A percentile compares a stretch with the other conserved stretches of the same genome.
phyloP scores from a whole-genome alignment of 2,329 filamentous ascomycete genomes.

The Mycosphaerelloides madeirae region DNA sequence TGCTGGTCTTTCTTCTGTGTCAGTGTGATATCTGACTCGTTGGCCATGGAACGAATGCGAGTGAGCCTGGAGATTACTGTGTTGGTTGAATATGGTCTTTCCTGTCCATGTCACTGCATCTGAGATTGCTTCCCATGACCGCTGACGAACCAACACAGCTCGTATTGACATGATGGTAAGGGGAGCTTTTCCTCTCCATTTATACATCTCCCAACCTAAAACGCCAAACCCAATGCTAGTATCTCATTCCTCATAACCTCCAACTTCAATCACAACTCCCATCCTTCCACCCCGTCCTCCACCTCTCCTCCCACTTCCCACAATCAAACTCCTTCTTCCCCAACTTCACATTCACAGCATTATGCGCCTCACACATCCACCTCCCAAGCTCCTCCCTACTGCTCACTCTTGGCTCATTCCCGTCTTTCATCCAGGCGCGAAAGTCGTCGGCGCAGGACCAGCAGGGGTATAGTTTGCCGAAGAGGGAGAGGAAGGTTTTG shows the following conservation, averaged over 20 bases:
- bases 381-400: constrained; percentile 65
- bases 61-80: no score
- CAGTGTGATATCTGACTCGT: no score
- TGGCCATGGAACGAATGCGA: no score
- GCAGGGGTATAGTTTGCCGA: constrained; percentile 87
- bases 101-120: no score
- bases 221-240: background rate
- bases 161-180: no score
- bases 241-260: background rate
- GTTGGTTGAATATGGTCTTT: no score
- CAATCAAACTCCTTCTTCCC: constrained; percentile 93
- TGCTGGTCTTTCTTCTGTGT: no score
- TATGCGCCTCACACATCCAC: constrained; percentile 84
- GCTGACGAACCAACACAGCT: no score
- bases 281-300: constrained; percentile 82
- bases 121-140: no score
- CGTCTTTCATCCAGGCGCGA: constrained; percentile 67
- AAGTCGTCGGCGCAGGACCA: constrained; percentile 95
- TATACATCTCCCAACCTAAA: no score
- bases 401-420: constrained; percentile 59
- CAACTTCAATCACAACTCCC: constrained; percentile 55
- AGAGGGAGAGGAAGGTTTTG: constrained; percentile 69
- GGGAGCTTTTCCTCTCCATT: no score
- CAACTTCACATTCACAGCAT: constrained; percentile 81
- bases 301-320: constrained; percentile 83